phyloP scores from a whole-genome alignment of 2,329 filamentous ascomycete species.

The Scedosporium boydii region DNA sequence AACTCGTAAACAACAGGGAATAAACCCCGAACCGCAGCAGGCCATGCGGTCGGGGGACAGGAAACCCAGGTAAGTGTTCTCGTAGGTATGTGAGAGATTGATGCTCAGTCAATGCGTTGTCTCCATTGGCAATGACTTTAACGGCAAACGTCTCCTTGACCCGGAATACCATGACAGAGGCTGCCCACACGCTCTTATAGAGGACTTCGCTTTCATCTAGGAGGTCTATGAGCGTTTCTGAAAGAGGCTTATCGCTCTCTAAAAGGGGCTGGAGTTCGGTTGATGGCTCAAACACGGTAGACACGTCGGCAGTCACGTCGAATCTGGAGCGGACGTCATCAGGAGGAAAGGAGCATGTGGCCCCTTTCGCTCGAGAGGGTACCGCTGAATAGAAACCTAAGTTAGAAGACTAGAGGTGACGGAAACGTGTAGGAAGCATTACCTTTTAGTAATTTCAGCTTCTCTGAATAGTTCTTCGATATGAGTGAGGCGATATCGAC shows the following conservation, averaged over 20 bases:
- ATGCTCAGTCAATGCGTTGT: constrained; percentile 7
- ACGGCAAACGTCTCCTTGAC: constrained; percentile 7
- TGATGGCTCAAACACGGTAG: not conserved
- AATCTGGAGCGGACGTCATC: no score
- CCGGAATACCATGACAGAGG: constrained; percentile 9
- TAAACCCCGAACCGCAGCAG: not conserved
- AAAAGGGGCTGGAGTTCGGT: not conserved
- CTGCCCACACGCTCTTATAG: constrained; percentile 5
- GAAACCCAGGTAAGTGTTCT: constrained; percentile 8
- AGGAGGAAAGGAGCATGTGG: no score
- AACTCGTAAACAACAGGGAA: constrained; percentile 10
- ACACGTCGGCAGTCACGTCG: not conserved
- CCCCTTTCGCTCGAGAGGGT: no score
- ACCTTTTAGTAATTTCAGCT: no score
- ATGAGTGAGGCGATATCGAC: no score
- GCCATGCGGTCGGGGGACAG: constrained; percentile 9
- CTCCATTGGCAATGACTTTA: constrained; percentile 4
- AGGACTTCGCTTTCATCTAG: constrained; percentile 8
- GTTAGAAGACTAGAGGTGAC: no score
- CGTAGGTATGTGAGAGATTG: constrained; percentile 8
- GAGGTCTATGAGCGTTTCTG: constrained; percentile 9
- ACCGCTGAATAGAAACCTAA: no score
- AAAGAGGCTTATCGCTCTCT: not conserved
- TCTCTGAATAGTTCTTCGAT: no score
- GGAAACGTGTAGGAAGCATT: no score